These are phyloP conservation scores for Myxozyma sirexii DNA, from an alignment of 805 yeast genomes.

Conservation along the genomic window DNA sequence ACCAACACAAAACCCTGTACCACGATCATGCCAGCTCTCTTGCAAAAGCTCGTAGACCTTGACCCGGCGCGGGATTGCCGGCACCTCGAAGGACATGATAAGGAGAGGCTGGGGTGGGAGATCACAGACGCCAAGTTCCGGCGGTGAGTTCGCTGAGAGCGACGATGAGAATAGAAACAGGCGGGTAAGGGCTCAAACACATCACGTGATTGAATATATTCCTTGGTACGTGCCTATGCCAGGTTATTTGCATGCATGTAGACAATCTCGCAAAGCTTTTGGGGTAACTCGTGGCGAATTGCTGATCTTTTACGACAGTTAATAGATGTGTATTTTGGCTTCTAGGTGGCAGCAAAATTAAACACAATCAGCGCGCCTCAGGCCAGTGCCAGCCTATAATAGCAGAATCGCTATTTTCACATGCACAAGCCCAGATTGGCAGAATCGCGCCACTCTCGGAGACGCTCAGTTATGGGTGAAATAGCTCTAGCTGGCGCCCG, in stretches of 20 bases:
- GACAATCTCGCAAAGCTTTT: no score
- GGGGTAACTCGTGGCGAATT: no score
- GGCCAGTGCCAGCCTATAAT: neutral
- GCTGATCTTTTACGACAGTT: no score
- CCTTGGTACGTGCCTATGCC: neutral
- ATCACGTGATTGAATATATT: constrained; percentile 6
- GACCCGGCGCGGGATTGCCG: constrained; percentile 69
- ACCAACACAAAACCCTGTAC: constrained; percentile 89
- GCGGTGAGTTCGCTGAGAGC: neutral
- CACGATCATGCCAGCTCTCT: constrained; percentile 87
- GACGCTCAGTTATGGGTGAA: neutral
- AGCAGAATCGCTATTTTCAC: neutral
- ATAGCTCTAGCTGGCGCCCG: no score
- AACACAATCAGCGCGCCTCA: no score
- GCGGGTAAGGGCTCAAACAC: constrained; percentile 5
- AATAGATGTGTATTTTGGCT: no score
- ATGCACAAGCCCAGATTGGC: neutral
- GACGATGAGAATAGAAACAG: neutral
- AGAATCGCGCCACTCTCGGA: constrained; percentile 7
- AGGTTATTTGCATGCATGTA: neutral
- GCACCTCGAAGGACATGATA: constrained; percentile 38
- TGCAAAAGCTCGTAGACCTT: constrained; percentile 84
- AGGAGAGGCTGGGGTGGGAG: neutral
- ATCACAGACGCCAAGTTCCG: neutral
- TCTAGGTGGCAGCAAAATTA: no score